These are phyloP conservation scores for Citeromyces hawaiiensis DNA, from an alignment of 1,139 yeast genomes.

Conservation along the genomic window DNA sequence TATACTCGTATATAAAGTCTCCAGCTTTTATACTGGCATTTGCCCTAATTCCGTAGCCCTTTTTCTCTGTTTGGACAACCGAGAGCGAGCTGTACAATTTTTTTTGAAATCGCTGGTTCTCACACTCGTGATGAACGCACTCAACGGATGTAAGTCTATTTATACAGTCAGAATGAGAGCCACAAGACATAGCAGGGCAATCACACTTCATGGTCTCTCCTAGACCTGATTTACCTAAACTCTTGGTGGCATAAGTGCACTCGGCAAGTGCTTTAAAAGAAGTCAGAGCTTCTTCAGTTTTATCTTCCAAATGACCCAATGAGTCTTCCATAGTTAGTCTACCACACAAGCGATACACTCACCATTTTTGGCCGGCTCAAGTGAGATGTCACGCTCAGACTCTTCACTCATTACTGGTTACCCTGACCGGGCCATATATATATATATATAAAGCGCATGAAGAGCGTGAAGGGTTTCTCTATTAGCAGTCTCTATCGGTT, in stretches of 20 bases:
- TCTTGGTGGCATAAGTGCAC: conserved; percentile 48
- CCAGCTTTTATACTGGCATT: conserved; percentile 41
- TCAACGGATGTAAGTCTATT: conserved; percentile 87
- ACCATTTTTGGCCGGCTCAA: too few species aligned
- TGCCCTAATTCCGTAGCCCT: conserved; percentile 87
- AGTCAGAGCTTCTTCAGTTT: conserved; percentile 55
- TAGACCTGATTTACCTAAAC: conserved; percentile 57
- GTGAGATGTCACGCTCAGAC: too few species aligned
- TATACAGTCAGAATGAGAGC: conserved; percentile 78
- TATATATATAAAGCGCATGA: too few species aligned
- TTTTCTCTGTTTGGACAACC: conserved; percentile 66
- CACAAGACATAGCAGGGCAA: conserved; percentile 65
- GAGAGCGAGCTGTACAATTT: conserved; percentile 60
- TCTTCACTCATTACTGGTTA: too few species aligned
- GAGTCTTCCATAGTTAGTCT: too few species aligned
- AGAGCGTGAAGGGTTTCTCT: too few species aligned
- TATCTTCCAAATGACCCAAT: conserved; percentile 26
- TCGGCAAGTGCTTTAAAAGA: conserved; percentile 42
- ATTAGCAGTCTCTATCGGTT: too few species aligned
- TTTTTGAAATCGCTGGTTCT: conserved; percentile 78
- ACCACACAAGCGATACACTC: too few species aligned
- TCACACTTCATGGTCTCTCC: conserved; percentile 82
- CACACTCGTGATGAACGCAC: conserved; percentile 67
- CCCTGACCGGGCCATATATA: too few species aligned
- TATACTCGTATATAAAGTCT: conserved; percentile 75